A percentile compares a stretch with the other conserved stretches of the same genome.
These are phyloP conservation scores for Xylaria sp. DNA, from an alignment of 2,329 filamentous ascomycete species.

Conservation along the genomic window DNA sequence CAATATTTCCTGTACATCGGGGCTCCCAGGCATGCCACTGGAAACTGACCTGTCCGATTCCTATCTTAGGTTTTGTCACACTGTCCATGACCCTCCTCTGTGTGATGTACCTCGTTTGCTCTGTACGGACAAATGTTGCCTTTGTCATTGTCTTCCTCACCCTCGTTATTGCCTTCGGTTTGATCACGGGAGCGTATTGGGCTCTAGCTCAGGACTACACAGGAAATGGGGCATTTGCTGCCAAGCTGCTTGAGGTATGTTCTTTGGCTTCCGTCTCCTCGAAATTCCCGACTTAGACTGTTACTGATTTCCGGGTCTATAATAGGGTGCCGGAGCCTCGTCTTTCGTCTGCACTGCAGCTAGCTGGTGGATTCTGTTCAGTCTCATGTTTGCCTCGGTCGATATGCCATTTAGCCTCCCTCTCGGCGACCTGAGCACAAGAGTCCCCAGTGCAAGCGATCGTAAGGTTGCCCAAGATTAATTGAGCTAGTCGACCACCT, in stretches of 20 bases:
- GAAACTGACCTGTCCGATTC: background rate
- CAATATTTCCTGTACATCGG: background rate
- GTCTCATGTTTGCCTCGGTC: constrained; percentile 29
- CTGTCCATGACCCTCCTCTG: constrained; percentile 68
- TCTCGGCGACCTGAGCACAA: constrained; percentile 33
- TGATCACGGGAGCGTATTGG: constrained; percentile 67
- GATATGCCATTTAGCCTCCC: constrained; percentile 31
- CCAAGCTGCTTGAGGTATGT: constrained; percentile 40
- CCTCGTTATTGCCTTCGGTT: constrained; percentile 62
- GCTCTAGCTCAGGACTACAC: constrained; percentile 52
- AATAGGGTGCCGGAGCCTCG: constrained; percentile 28
- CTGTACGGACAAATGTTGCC: constrained; percentile 72
- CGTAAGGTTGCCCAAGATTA: constrained; percentile 21
- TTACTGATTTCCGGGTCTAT: background rate
- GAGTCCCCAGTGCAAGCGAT: constrained; percentile 25
- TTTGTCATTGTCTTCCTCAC: constrained; percentile 73
- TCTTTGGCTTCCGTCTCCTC: background rate
- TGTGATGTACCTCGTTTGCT: constrained; percentile 70
- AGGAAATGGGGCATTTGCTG: constrained; percentile 39
- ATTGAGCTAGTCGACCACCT: background rate
- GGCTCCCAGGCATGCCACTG: background rate
- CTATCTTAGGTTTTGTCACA: constrained; percentile 16
- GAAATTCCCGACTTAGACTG: background rate
- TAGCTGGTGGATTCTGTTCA: constrained; percentile 32
- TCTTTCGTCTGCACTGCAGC: constrained; percentile 29